phyloP scores from a whole-genome alignment of 345 rosid species.

The Excoecaria cochinchinensis region DNA sequence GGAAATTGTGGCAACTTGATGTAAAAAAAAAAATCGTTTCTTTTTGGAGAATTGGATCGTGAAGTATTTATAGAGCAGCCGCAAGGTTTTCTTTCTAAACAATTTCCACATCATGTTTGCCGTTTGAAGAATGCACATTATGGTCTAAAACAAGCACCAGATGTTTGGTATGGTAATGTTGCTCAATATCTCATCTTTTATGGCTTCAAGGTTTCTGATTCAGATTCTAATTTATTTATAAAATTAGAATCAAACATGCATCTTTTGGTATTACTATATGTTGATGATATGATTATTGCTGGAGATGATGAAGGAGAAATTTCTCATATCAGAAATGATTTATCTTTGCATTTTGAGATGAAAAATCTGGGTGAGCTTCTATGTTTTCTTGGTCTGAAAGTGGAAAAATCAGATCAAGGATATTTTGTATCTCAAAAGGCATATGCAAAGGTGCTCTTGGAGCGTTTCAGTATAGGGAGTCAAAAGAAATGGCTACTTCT shows the following conservation, averaged over 20 bases:
- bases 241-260: not conserved
- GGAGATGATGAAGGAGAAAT: not conserved
- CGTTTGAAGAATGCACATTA: slow-evolving; percentile 1
- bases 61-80: too few species aligned
- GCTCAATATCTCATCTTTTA: slow-evolving; percentile 15
- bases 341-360: slow-evolving; percentile 10
- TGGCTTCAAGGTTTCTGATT: not conserved
- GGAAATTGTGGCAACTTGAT: not conserved
- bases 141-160: not conserved
- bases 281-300: slow-evolving; percentile 12
- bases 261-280: not conserved
- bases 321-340: not conserved
- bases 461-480: not conserved
- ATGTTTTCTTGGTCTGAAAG: slow-evolving; percentile 12
- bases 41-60: not conserved
- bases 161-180: slow-evolving; percentile 17
- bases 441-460: not conserved
- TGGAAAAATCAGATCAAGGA: not conserved
- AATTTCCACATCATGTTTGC: too few species aligned
- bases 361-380: slow-evolving; percentile 1
- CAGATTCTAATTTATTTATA: slow-evolving; percentile 8
- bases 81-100: too few species aligned
- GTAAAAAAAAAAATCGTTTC: not conserved
- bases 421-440: not conserved
- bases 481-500: not conserved